Base-by-base conservation (phyloP, 176 grass and related monocot genomes). In the Triticum turgidum region DNA sequence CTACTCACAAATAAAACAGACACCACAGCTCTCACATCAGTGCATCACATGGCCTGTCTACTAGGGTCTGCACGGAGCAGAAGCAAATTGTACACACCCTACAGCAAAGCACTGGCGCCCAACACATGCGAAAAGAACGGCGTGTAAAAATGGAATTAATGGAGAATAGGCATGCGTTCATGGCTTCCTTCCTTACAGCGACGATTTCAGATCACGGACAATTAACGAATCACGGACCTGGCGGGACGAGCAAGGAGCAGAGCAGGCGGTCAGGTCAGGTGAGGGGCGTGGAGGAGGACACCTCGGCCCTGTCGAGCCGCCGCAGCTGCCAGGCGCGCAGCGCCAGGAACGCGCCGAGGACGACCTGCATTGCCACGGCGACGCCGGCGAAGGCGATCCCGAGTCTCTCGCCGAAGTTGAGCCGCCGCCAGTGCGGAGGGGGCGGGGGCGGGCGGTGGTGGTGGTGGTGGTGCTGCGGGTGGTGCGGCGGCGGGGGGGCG, bases 361-460 rank as follows among this genome's bases (percentile, higher is more conserved):
- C 49, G 29, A 70, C 38, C 77, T 91, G 89, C 81, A 91, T 70
- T 68, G 76, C 81, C 11, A 32, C 51, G 35, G 85, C 90, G n/a
- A 88, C 71, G 39, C 69, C 86, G 18, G 90, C 86, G 78, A 91
- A 70, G n/a, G 86, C 86, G 86, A 91, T 88, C 77, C 90, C 86
- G 63, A 91, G 82, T 71, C 65, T 47, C 90, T 91, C 90, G 11
- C 90, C 90, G 71, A 88, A 85, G 82, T 91, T 91, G 82, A 91
- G 86, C 82, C 78, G 49, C 33, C 17, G 27, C 11, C 44, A 61
- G 3, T 32, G 76, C 58, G 56, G 78, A 10, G 56, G 58, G 11
- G 79, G 80, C 44, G 44, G 45, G 8, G 69, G 70, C 20, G 65
- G 42, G 5, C 5, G 83, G 33, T n/a, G 33, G 25, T 32, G 38